Base-by-base conservation (phyloP, 495 filamentous ascomycete genomes). In the Talaromyces thailandensis region DNA sequence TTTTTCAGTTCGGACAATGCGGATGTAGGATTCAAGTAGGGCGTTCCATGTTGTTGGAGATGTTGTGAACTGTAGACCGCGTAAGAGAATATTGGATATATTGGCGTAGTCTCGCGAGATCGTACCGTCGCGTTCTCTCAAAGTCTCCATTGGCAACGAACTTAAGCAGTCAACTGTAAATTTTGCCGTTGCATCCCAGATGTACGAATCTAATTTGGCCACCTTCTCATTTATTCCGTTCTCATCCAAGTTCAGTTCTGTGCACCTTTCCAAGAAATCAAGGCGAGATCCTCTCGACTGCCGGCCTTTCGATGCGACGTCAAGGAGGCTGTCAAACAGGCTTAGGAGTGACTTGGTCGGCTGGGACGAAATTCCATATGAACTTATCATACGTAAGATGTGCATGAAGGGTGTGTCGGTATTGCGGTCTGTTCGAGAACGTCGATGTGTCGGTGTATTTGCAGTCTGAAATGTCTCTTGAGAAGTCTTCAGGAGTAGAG, bases 61-160 rank as follows among this genome's bases (percentile, higher is more conserved):
- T 61, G 74, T 72, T 1, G 75, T 16, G 21, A 81, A 81, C 5
- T 71, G 74, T 62, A 87, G 68, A 8, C 89, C 90, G 53, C 82
- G 73, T 57, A 87, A 81, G 2, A 95, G 78, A 35, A 92, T 78
- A 51, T 80, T 86, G 48, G 84, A 79, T 24, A 85, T 74, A 43
- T 91, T 87, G n/a, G 86, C 84, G 62, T 88, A 92, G 43, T 91
- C 86, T 32, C 81, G 72, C 21, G 76, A 72, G 21, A 75, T 68
- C 35, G 73, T 73, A 5, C 75, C 77, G 64, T 79, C 74, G 7
- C 73, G 75, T 26, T 75, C 74, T 56, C 75, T 72, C n/a, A 73
- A 68, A 57, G 75, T 75, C 59, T 81, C 76, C 6, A 69, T 66
- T 18, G 76, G 73, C 51, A 76, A 74, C 1, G 75, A 77, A 37